phyloP scores from a whole-genome alignment of 2,329 filamentous ascomycete species.

The Fusarium newnesense region DNA sequence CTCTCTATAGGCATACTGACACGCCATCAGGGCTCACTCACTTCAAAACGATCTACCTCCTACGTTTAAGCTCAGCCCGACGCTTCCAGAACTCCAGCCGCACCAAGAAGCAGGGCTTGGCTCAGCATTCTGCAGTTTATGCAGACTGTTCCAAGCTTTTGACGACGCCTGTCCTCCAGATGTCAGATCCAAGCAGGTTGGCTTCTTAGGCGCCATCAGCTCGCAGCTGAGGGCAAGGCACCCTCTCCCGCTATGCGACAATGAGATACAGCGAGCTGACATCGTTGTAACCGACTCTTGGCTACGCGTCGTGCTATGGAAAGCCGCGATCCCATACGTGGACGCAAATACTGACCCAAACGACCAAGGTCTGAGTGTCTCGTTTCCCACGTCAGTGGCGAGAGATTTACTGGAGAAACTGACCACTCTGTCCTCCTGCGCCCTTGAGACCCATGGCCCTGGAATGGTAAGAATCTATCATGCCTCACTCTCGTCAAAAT shows the following conservation, averaged over 20 bases:
- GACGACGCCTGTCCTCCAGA: slow-evolving; percentile 20
- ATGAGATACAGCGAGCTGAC: slow-evolving; percentile 17
- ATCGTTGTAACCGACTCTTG: slow-evolving; percentile 23
- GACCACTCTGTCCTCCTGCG: slow-evolving; percentile 11
- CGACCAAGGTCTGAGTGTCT: slow-evolving; percentile 17
- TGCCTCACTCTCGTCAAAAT: neutral
- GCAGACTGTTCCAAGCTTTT: slow-evolving; percentile 19
- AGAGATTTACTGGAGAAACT: slow-evolving; percentile 17
- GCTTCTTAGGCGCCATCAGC: slow-evolving; percentile 14
- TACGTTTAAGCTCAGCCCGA: slow-evolving; percentile 24
- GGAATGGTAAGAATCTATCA: neutral
- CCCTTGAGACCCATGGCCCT: slow-evolving; percentile 20
- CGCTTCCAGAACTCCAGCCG: slow-evolving; percentile 5
- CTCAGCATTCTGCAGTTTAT: slow-evolving; percentile 20
- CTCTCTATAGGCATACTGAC: neutral
- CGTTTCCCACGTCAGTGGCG: slow-evolving; percentile 18
- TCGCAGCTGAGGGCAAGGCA: slow-evolving; percentile 1
- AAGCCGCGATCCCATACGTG: slow-evolving; percentile 14
- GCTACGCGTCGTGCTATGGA: slow-evolving; percentile 23
- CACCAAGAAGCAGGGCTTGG: neutral
- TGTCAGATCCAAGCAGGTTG: slow-evolving; percentile 1
- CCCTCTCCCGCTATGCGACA: slow-evolving; percentile 5
- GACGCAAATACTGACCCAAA: slow-evolving; percentile 15
- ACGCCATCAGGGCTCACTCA: slow-evolving; percentile 3
- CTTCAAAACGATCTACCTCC: slow-evolving; percentile 20